These are phyloP conservation scores for Penicillium pancosmium DNA, from an alignment of 495 filamentous ascomycete species.

Conservation along the genomic window DNA sequence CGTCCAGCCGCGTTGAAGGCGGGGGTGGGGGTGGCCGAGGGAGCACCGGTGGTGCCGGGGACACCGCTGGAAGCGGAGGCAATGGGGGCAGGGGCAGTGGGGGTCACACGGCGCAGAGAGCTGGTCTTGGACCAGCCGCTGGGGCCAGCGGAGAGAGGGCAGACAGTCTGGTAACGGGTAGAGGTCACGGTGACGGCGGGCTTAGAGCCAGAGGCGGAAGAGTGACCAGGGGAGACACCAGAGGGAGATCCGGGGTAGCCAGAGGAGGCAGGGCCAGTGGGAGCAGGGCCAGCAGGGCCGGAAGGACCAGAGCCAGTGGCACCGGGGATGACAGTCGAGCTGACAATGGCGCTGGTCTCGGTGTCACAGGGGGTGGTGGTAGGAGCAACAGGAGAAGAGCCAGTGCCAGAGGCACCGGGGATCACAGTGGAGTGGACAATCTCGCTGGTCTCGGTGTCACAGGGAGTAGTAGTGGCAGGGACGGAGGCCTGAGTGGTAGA, in stretches of 20 bases:
- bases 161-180: slow-evolving; percentile 13
- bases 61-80: slow-evolving; percentile 9
- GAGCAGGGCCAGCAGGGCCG: slow-evolving; percentile 4
- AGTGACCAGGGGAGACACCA: slow-evolving; percentile 1
- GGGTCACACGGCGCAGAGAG: slow-evolving; percentile 12
- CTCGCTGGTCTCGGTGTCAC: slow-evolving; percentile 4
- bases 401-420: slow-evolving; percentile 5
- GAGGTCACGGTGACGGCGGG: slow-evolving; percentile 7
- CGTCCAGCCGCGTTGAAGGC: slow-evolving; percentile 33
- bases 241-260: neutral
- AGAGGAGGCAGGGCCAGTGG: slow-evolving; percentile 6
- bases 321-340: slow-evolving; percentile 1
- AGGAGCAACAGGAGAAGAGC: neutral
- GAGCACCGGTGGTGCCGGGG: slow-evolving; percentile 4
- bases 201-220: slow-evolving; percentile 2
- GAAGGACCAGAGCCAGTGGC: slow-evolving; percentile 5
- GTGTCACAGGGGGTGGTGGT: slow-evolving; percentile 6
- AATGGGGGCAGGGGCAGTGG: slow-evolving; percentile 14
- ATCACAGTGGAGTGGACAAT: slow-evolving; percentile 8
- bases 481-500: neutral
- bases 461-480: slow-evolving; percentile 7
- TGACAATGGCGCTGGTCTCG: slow-evolving; percentile 2
- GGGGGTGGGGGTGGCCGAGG: slow-evolving; percentile 14
- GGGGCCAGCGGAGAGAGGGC: slow-evolving; percentile 8
- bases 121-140: slow-evolving; percentile 9